Evolutionary conservation across 2,329 filamentous ascomycete genomes (phyloP).

Genomic region (Biscogniauxia mediterranea): DNA sequence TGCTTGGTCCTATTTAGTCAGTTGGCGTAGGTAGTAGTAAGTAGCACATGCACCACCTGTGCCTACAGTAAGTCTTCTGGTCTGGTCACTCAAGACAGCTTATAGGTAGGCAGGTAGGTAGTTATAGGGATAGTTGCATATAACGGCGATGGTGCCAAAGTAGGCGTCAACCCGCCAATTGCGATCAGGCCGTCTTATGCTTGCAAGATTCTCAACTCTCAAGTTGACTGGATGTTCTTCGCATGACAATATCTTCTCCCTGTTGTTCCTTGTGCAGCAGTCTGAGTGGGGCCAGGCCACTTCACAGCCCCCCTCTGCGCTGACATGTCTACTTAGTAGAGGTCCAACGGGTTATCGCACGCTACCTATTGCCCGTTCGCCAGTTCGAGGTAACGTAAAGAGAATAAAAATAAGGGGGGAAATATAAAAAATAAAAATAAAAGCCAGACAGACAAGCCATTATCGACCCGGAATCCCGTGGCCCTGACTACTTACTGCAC

Average conservation of each 20-base stretch:
- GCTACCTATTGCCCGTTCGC: background rate
- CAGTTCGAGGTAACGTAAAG: background rate
- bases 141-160: slow-evolving; percentile 7
- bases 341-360: background rate
- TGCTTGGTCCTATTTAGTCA: background rate
- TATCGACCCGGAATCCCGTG: background rate
- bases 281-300: slow-evolving; percentile 17
- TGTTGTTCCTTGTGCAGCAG: slow-evolving; percentile 12
- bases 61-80: too few relatives aligned
- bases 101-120: too few relatives aligned
- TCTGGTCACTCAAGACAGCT: too few relatives aligned
- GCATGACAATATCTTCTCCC: slow-evolving; percentile 19
- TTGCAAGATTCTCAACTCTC: slow-evolving; percentile 1
- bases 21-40: background rate
- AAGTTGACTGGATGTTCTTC: slow-evolving; percentile 12
- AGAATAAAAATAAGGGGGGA: too few relatives aligned
- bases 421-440: background rate
- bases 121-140: background rate
- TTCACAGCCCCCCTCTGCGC: slow-evolving; percentile 22
- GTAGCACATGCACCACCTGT: too few relatives aligned
- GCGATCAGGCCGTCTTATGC: slow-evolving; percentile 2
- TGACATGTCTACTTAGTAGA: slow-evolving; percentile 19
- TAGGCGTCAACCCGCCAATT: slow-evolving; percentile 1
- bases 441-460: background rate
- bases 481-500: background rate